Conservation (phyloP, 2,329 filamentous ascomycete genomes). For the Neocatenulostroma microsporum region DNA sequence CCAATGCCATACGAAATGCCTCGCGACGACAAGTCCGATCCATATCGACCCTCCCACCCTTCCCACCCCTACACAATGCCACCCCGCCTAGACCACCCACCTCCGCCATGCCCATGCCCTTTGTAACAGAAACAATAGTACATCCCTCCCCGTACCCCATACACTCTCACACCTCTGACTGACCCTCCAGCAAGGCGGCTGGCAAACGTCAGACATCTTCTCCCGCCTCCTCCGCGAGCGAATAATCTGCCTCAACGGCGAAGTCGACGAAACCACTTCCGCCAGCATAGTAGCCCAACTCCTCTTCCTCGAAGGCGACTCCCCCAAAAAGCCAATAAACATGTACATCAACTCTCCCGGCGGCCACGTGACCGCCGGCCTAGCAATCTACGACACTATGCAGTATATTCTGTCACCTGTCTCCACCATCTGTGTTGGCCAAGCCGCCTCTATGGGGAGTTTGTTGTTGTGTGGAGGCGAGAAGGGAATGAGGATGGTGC, state of each 20-base stretch:
- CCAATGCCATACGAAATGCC: constrained; percentile 12
- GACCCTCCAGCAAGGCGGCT: constrained; percentile 41
- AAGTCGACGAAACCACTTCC: constrained; percentile 81
- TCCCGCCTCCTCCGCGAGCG: constrained; percentile 58
- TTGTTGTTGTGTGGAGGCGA: constrained; percentile 80
- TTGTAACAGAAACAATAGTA: constrained; percentile 45
- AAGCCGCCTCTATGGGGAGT: constrained; percentile 91
- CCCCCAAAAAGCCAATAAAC: constrained; percentile 86
- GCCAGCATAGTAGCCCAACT: constrained; percentile 94
- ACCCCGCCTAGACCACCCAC: constrained; percentile 22
- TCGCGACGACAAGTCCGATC: constrained; percentile 7
- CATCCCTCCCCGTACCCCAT: constrained; percentile 1
- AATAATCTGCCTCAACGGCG: constrained; percentile 86
- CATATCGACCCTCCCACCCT: constrained; percentile 17
- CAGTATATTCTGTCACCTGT: constrained; percentile 89
- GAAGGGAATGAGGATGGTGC: constrained; percentile 73
- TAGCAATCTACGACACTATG: constrained; percentile 98
- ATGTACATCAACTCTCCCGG: constrained; percentile 98
- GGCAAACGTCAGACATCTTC: constrained; percentile 44
- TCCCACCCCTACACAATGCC: constrained; percentile 17
- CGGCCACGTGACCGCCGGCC: constrained; percentile 74
- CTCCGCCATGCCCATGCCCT: constrained; percentile 42
- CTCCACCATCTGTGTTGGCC: constrained; percentile 88
- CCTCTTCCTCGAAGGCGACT: constrained; percentile 95
- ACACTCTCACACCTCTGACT: constrained; percentile 16